Evolutionary conservation across 345 rosid species (phyloP).

Genomic region (Angophora floribunda): DNA sequence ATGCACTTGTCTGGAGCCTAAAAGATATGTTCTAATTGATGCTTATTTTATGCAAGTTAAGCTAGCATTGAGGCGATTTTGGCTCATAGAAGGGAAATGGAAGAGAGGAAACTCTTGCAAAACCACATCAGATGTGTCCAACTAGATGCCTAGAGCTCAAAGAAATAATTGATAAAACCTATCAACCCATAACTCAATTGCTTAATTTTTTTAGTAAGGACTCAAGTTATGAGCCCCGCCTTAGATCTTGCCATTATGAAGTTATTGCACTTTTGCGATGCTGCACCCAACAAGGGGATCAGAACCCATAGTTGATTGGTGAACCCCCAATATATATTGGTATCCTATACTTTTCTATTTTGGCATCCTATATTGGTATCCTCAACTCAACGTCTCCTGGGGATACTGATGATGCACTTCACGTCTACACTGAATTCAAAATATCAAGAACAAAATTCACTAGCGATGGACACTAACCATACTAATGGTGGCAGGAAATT

Average conservation of each 20-base stretch:
- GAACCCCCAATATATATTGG: not conserved
- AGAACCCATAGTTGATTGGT: not conserved
- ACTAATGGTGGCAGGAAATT: too few species aligned
- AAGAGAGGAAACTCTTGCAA: not conserved
- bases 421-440: too few species aligned
- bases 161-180: too few species aligned
- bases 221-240: not conserved
- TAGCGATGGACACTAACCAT: too few species aligned
- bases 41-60: not conserved
- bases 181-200: not conserved
- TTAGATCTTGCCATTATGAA: not conserved
- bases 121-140: not conserved
- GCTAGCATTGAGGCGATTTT: not conserved
- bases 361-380: too few species aligned
- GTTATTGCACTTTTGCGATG: not conserved
- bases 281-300: not conserved
- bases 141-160: not conserved
- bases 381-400: too few species aligned
- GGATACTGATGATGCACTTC: too few species aligned
- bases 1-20: not conserved
- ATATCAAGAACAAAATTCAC: too few species aligned
- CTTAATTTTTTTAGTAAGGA: not conserved
- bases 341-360: not conserved
- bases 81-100: not conserved
- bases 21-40: not conserved